Conservation (phyloP, 768 basidiomycete species). For the Lepiota brunneoincarnata region DNA sequence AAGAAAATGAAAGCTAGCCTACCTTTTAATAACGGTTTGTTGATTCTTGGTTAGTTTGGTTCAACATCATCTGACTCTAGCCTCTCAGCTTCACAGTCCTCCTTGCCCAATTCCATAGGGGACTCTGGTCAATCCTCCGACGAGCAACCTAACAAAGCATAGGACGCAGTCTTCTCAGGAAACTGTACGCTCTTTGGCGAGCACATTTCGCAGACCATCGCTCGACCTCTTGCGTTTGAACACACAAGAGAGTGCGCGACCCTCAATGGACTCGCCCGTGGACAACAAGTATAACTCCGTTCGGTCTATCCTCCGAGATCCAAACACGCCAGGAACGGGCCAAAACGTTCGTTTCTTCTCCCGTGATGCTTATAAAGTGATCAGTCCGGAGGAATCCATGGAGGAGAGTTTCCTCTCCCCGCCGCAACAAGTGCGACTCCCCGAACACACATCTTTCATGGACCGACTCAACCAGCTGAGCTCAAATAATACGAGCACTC, state of each 20-base stretch:
- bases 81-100: conserved; percentile 6
- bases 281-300: conserved; percentile 49
- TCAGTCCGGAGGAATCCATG: conserved; percentile 62
- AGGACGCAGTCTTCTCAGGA: conserved; percentile 26
- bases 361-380: conserved; percentile 60
- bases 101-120: conserved; percentile 12
- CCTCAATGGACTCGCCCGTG: conserved; percentile 13
- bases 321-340: conserved; percentile 73
- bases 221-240: conserved; percentile 36
- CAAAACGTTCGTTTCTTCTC: conserved; percentile 79
- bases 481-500: conserved; percentile 24
- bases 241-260: conserved; percentile 14
- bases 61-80: background rate
- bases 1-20: conserved; percentile 49
- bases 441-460: conserved; percentile 23
- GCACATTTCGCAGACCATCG: conserved; percentile 31
- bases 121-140: conserved; percentile 7
- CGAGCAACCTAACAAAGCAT: conserved; percentile 31
- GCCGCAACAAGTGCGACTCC: conserved; percentile 23
- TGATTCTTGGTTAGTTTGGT: conserved; percentile 23
- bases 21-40: conserved; percentile 16
- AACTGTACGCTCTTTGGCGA: conserved; percentile 22
- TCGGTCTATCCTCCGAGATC: conserved; percentile 70
- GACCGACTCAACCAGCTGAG: conserved; percentile 28
- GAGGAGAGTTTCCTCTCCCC: conserved; percentile 33